Base-by-base conservation (phyloP, 768 basidiomycete species). In the Suillus subalutaceus region DNA sequence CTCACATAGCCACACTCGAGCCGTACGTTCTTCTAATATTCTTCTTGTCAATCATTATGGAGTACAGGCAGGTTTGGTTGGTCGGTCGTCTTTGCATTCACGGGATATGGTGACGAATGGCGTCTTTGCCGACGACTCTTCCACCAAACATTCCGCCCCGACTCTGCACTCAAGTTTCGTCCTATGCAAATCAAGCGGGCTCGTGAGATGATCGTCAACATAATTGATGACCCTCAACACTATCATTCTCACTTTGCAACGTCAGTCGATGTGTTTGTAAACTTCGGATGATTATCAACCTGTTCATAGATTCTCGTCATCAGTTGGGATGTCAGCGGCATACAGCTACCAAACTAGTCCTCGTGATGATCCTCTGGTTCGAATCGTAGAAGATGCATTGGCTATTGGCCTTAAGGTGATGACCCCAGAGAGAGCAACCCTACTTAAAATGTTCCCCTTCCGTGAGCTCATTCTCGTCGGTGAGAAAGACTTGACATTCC, bases 81-180 rank as follows among this genome's bases (percentile, higher is more conserved):
- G 61, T 43, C 41, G 44, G 6, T 35, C 59, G 40, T 43, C 52
- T 66, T 66, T 32, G 23, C 13, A 23, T 55, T 66, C 30, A 40
- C 4, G 5, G 15, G 5, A 2, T 66, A 63, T 32, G 61, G 65
- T 10, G 64, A 65, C 18, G 30, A 65, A 38, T 65, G 64, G 62
- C 78, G 79, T 43, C 68, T 71, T 10, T 78, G 75, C 66, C 72
- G 80, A 48, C 73, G 76, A 48, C 66, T 72, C 37, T 81, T 81
- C 63, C 77, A 79, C 67, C 78, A 80, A 55, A 77, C 76, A 62
- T 80, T 82, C 66, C 77, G 79, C 56, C 68, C 76, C 30, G 75
- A 75, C 13, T 67, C 78, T 50, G 63, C 70, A n/a, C 12, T 44
- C 7, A 65, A 65, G 3, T 78, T 74, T 52, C 70, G 73, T 46